Evolutionary conservation across 225 moss, liverwort and hornwort species (phyloP).

Genomic region (Physcomitrium patens): DNA sequence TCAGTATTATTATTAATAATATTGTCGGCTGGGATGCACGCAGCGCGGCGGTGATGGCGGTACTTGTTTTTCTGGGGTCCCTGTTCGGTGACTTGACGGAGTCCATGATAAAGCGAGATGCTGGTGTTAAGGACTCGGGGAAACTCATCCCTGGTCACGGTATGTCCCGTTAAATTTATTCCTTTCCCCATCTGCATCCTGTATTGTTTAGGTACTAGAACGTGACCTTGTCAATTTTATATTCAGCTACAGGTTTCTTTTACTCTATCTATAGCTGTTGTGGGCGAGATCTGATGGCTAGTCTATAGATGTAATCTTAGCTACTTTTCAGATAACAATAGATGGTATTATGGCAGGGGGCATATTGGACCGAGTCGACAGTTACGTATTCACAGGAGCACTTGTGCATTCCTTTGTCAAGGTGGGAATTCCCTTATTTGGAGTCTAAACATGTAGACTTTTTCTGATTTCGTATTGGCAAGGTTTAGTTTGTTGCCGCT

Average conservation of each 20-base stretch:
- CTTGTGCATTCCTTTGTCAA: conserved; percentile 94
- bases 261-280: neutral
- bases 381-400: conserved; percentile 92
- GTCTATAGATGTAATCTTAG: neutral
- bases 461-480: conserved; percentile 1
- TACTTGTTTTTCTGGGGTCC: conserved; percentile 76
- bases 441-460: conserved; percentile 47
- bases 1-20: conserved; percentile 6
- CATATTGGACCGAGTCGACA: conserved; percentile 89
- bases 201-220: neutral
- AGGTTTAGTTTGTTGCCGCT: neutral
- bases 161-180: conserved; percentile 21
- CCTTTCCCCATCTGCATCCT: neutral
- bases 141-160: conserved; percentile 86
- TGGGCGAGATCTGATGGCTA: neutral
- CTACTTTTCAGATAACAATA: neutral
- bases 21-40: conserved; percentile 2
- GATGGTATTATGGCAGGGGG: conserved; percentile 62
- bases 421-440: conserved; percentile 87
- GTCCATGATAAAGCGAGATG: conserved; percentile 92
- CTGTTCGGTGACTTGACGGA: conserved; percentile 90
- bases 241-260: conserved; percentile 1
- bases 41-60: conserved; percentile 76
- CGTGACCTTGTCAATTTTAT: neutral
- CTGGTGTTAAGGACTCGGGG: conserved; percentile 90